Percentiles rank a stretch among this genome's conserved stretches.
These are phyloP conservation scores for Leishmania martiniquensis DNA, from an alignment of 208 protist species.

Conservation along the genomic window DNA sequence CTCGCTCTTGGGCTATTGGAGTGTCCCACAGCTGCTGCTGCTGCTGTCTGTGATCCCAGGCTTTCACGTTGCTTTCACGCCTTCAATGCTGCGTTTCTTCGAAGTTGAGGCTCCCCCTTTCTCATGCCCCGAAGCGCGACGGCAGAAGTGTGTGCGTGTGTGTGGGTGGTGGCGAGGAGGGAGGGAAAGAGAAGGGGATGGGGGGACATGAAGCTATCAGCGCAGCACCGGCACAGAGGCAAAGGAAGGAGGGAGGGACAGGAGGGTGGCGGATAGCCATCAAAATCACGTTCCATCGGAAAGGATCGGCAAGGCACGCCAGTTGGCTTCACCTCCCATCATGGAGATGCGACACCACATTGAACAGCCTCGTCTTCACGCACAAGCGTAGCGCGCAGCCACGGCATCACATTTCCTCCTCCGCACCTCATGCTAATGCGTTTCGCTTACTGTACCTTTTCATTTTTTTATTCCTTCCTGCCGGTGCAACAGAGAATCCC, in stretches of 20 bases:
- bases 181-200: not conserved
- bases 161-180: not conserved
- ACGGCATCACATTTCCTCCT: no score
- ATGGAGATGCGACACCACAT: not conserved
- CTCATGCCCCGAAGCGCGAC: not conserved
- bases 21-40: not conserved
- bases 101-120: not conserved
- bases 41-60: not conserved
- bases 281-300: no score
- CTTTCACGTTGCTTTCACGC: not conserved
- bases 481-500: no score
- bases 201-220: no score
- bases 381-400: no score
- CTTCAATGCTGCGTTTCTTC: not conserved
- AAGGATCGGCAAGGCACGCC: not conserved
- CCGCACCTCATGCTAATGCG: no score
- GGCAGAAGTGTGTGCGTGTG: not conserved
- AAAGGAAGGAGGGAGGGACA: not conserved
- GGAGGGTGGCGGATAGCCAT: not conserved
- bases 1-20: not conserved
- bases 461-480: no score
- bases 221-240: not conserved
- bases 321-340: not conserved
- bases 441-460: no score
- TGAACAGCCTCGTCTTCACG: no score